These are phyloP conservation scores for Balamuthia mandrillaris DNA, from an alignment of 208 protist genomes.

Conservation along the genomic window DNA sequence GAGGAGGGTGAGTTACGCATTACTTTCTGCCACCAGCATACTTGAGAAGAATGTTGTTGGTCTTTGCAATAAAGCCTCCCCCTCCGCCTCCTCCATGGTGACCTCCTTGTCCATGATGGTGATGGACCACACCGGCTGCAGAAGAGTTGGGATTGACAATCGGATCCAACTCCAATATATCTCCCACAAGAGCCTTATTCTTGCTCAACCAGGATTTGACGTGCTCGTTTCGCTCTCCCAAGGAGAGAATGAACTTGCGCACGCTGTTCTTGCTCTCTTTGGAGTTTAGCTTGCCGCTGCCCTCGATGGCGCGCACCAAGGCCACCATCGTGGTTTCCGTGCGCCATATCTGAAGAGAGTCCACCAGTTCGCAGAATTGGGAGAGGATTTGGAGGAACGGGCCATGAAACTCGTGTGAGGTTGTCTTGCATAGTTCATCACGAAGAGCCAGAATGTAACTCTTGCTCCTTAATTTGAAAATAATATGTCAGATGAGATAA, in stretches of 20 bases:
- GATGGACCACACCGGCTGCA: too few relatives aligned
- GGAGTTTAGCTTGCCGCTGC: background rate
- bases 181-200: slow-evolving; percentile 1
- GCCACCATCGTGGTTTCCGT: background rate
- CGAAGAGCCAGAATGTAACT: background rate
- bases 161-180: slow-evolving; percentile 1
- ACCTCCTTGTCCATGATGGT: too few relatives aligned
- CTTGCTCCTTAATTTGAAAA: too few relatives aligned
- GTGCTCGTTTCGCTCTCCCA: background rate
- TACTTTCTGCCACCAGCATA: too few relatives aligned
- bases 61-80: too few relatives aligned
- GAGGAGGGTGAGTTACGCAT: too few relatives aligned
- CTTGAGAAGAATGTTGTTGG: too few relatives aligned
- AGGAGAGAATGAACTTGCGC: slow-evolving; percentile 4
- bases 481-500: background rate
- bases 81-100: too few relatives aligned
- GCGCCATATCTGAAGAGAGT: background rate
- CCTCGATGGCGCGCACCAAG: background rate
- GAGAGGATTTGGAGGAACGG: background rate
- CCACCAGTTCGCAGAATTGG: background rate
- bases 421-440: background rate
- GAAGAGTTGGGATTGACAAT: too few relatives aligned
- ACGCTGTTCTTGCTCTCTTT: background rate
- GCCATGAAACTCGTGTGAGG: background rate
- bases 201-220: slow-evolving; percentile 2